Evolutionary conservation across 2,329 filamentous ascomycete genomes (phyloP), one percentile per base, ranked within the genome.

Genomic region (Claviceps citrina): DNA sequence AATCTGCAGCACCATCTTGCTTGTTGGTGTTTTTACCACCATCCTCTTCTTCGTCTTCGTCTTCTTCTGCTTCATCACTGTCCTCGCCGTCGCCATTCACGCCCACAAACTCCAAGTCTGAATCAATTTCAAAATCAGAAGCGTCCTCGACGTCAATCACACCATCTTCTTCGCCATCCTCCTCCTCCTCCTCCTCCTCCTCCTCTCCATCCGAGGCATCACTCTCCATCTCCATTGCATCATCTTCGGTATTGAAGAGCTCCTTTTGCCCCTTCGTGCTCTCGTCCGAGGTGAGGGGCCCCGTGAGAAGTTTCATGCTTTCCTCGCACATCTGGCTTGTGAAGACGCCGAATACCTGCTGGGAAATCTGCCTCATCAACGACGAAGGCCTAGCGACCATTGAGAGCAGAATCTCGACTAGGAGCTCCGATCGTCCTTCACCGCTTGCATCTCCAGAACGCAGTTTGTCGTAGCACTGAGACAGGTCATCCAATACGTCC

Each of bases 331-430:
- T 72, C 40, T 84, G 74, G 12, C 73, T 63, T 3, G 84, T 81
- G 55, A 94, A 94, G 1, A 80, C 77, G 19, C 79, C 73, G 55
- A 96, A 96, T 0, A 93, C 86, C 52, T 91, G 82, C 54, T 89
- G 79, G 5, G 85, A 84, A 39, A 93, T 79, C 50, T 87, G 84
- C 24, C 85, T 76, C 65, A 93, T 83, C 38, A 96, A 66, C 8
- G 79, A 76, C 1, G 87, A 94, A 3, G 81, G 83, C 45, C 85
- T 84, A 0, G 86, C 84, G 2, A 93, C 74, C 62, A 96, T 85
- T 39, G 84, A 84, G n/a, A 96, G 67, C 7, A 98, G 61, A 38
- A 96, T 82, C 53, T 96, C 91, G 2, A 95, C 77, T 7, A 95
- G 62, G 20, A 84, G 70, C 51, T 84, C 78, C 0, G 84, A 81